Base-by-base conservation (phyloP, 2,329 filamentous ascomycete species). In the Beauveria pseudobassiana region DNA sequence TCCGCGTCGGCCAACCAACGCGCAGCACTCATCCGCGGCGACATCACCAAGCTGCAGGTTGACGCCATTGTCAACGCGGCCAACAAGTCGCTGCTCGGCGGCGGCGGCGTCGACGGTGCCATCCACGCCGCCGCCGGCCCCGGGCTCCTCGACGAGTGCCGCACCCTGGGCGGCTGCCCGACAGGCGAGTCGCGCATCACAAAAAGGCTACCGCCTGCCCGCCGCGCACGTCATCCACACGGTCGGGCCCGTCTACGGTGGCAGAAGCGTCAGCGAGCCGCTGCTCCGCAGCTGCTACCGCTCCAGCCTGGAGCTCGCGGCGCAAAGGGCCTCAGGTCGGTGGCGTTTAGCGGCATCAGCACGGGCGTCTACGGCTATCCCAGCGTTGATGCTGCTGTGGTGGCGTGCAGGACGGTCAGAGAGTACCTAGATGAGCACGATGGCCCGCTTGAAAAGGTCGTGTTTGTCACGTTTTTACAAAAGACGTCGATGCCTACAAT, bases 31-130 rank as follows among this genome's bases (percentile, higher is more conserved):
- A 80, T 91, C 66, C 82, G 84, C 62, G 84, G 85, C 67, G 91
- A 96, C 73, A 96, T 98, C 73, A 97, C 93, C 16, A 86, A 80
- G 16, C 83, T 98, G 4, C 73, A 81, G 38, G 82, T 92, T 51
- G 90, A 92, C 70, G 88, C 89, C 65, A 95, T 97, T 67, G 93
- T 98, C 73, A 98, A 98, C 73, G 93, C 95, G 1, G 93, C 95
- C 50, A 98, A 98, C 73, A 76, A 75, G 10, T 82, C 81, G 1
- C 84, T 98, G 0, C 80, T 89, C 0, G 92, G 93, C 60, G 95
- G 95, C 59, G 91, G 92, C n/a, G 95, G 95, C 42, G 92, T 98
- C 18, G 89, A 93, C 70, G 89, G 88, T 46, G 89, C 92, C 30
- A 97, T 98, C 68, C 95, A 98, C 73, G 75, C 82, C 34, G 91